Base-by-base conservation (phyloP, 768 basidiomycete species). In the Rhodotorula babjevae region DNA sequence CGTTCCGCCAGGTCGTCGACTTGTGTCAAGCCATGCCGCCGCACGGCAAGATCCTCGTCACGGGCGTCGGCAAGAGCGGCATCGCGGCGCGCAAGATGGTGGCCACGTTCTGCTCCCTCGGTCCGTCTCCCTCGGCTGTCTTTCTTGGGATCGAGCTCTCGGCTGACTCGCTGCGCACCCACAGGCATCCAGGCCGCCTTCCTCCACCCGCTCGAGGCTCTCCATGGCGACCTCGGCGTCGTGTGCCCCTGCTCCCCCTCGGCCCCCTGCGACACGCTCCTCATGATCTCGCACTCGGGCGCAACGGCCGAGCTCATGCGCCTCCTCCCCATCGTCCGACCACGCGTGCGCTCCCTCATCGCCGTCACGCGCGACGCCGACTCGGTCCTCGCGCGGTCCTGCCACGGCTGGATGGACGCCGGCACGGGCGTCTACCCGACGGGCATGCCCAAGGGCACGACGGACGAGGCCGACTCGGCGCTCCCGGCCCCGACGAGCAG, bases 171-270 rank as follows among this genome's bases (percentile, higher is more conserved):
- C 14, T n/a, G 8, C 14, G 12, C 33, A 15, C 42, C 23, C 25
- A 25, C 67, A 79, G 77, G 78, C 62, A 71, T 79, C 52, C 78
- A 68, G 49, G 46, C 76, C 36, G 68, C 61, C 21, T 78, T 75
- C 74, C 69, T 79, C 19, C 76, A 78, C 67, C 79, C 79, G 5
- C 61, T 76, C 52, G 78, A 77, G 59, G 79, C 79, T 7, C 63
- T 79, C 2, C 79, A 79, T 50, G 79, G 79, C 56, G 79, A 79
- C 64, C 74, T 79, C 53, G 79, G 79, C 57, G 61, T 73, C 53
- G 57, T 79, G 25, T 76, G 74, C 52, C 63, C 63, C 46, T 76
- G 75, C 61, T 52, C 68, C n/a, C 71, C 74, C 12, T 50, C 73
- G 4, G 7, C 63, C 19, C 63, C 69, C 23, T 67, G 72, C 72